Evolutionary conservation across 179 eudicot genomes (phyloP), one percentile per base, ranked within the genome.

Genomic region (Beta macrorhiza): DNA sequence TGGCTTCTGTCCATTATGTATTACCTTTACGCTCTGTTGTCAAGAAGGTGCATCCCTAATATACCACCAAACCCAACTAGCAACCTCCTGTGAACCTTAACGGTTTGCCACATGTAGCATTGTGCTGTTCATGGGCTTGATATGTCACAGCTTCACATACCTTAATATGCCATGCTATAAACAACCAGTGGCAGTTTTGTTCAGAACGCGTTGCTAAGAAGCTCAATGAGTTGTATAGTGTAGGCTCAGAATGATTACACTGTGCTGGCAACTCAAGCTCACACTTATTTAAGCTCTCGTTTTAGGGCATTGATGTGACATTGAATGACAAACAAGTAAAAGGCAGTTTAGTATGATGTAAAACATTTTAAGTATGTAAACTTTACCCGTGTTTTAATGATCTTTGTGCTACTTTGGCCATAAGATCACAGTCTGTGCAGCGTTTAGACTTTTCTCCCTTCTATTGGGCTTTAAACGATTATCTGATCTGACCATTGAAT

Each of bases 401-500:
- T 11, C 3, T 2, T 42, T 19, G 47, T 75, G 52, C 53, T 75
- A 14, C 7, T 13, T 4, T 15, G 3, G 16, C 44, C 69, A 42
- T 42, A 68, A 68, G 72, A 42, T 17, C 13, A 61, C 37, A 8
- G 10, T 71, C 0, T 45, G 32, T 47, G 32, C 20, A 47, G 47
- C 2, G 1, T 19, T 71, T 56, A 71, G 74, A 13, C 0, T 44
- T 17, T 45, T n/a, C 15, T 20, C 52, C 16, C 74, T n/a, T 47
- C 44, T 13, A 51, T 67, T 69, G 55, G 42, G 68, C 19, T 52
- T 69, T 10, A 63, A 11, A 49, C 47, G 70, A 15, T 22, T 67
- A 53, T 45, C 53, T 55, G 68, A 75, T 75, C n/a, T 53, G 32
- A 22, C 78, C 52, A 25, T 67, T 78, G 51, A 59, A 65, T 72